Evolutionary conservation across 495 filamentous ascomycete genomes (phyloP), one percentile per base, ranked within the genome.

Genomic region (Penicillium alfredii): DNA sequence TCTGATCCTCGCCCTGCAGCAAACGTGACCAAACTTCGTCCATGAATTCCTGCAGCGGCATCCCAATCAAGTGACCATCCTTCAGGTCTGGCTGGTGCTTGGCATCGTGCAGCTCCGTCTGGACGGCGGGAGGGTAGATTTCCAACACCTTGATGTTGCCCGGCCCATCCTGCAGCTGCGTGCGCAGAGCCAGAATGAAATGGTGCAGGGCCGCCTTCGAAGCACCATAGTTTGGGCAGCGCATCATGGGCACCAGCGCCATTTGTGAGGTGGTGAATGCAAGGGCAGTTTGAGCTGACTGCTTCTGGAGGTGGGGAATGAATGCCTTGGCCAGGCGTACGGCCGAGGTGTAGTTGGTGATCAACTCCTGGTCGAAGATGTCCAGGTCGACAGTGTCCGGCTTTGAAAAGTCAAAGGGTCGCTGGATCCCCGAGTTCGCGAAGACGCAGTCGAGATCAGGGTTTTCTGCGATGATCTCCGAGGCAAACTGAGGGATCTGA

Each of bases 291-390:
- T 60, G 44, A 3, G 35, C 37, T 11, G 49, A 6, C 40, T 77
- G 67, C 23, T 56, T 60, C 42, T 76, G 67, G 2, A 88, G 66
- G 44, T 78, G 73, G 0, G 83, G 78, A 1, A 84, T 64, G 53
- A 88, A 80, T 0, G 71, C 70, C 8, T 77, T 70, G 13, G 74
- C 70, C 1, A 85, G 61, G 41, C 75, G 66, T 5, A 88, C 52
- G 30, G 72, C 69, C 10, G 80, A 68, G 18, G 73, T 71, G 58
- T 85, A 88, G 60, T 88, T 88, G 2, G 78, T 84, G 6, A 56
- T 60, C 16, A 86, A 38, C 50, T 88, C 84, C 5, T 59, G 43
- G 27, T 74, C 58, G 19, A 82, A 54, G 3, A 66, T 45, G 6
- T 58, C 49, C 0, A 88, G 61, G 47, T 82, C 69, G 36, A 87